Conservation (phyloP, 2,329 filamentous ascomycete genomes). For the Alternaria arbusti region DNA sequence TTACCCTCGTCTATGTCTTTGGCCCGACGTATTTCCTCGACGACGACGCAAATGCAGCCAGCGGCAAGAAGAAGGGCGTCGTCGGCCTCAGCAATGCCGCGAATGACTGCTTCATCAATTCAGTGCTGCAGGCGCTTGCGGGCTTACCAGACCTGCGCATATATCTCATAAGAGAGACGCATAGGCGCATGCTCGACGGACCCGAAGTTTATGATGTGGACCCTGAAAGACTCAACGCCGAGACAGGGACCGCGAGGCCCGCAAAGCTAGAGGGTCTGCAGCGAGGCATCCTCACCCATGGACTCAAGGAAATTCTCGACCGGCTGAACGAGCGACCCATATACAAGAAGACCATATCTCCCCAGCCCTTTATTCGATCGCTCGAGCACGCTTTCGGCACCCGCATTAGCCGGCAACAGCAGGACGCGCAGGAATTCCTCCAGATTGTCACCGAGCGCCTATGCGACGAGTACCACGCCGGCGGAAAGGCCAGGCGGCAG, state of each 20-base stretch:
- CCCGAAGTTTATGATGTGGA: constrained; percentile 74
- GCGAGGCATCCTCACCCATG: constrained; percentile 80
- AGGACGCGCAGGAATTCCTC: constrained; percentile 96
- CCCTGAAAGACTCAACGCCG: constrained; percentile 54
- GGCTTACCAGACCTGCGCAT: constrained; percentile 86
- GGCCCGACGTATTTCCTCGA: constrained; percentile 97
- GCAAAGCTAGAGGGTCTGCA: constrained; percentile 69
- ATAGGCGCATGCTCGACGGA: constrained; percentile 81
- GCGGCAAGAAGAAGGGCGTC: constrained; percentile 74
- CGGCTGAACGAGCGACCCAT: constrained; percentile 91
- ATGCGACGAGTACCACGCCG: constrained; percentile 92
- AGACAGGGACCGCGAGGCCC: constrained; percentile 47
- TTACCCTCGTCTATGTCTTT: constrained; percentile 96
- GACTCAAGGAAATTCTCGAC: constrained; percentile 91
- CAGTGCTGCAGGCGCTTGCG: constrained; percentile 89
- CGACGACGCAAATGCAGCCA: constrained; percentile 74
- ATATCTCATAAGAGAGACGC: constrained; percentile 90
- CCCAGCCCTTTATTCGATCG: constrained; percentile 80
- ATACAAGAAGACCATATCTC: constrained; percentile 90
- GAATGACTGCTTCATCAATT: constrained; percentile 88
- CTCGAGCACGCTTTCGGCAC: constrained; percentile 88
- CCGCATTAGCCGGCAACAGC: constrained; percentile 90
- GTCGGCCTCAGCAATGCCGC: constrained; percentile 87
- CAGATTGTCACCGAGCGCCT: constrained; percentile 92
- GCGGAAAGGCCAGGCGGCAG: constrained; percentile 71